phyloP scores from a whole-genome alignment of 1,139 yeast genomes.

The Groenewaldozyma auringiensis region DNA sequence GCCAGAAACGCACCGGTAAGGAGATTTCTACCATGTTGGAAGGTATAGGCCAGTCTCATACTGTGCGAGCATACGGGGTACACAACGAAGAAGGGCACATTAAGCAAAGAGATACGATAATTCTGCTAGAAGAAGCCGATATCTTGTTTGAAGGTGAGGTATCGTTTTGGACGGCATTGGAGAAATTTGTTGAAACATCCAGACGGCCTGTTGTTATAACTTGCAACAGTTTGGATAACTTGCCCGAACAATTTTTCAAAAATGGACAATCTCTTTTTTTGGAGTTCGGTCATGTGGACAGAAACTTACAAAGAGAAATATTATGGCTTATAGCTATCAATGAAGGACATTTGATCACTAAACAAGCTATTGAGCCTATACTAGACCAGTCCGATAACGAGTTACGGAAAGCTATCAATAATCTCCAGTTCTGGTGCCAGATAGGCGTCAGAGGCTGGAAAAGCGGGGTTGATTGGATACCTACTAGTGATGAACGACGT shows the following conservation, averaged over 20 bases:
- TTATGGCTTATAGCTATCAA: constrained; percentile 32
- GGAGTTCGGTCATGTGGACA: constrained; percentile 25
- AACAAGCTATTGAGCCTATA: constrained; percentile 31
- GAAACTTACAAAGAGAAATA: constrained; percentile 24
- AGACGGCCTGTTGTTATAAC: constrained; percentile 77
- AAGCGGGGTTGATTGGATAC: constrained; percentile 29
- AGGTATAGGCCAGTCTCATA: constrained; percentile 79
- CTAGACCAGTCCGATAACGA: constrained; percentile 38
- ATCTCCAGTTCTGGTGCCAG: constrained; percentile 53
- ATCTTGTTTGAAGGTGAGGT: constrained; percentile 70
- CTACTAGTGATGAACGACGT: constrained; percentile 19
- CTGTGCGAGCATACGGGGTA: constrained; percentile 46
- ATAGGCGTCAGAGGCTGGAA: constrained; percentile 30
- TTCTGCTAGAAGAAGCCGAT: constrained; percentile 82
- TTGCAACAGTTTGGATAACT: constrained; percentile 47
- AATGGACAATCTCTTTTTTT: constrained; percentile 20
- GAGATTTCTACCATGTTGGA: constrained; percentile 58
- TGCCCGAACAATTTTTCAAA: constrained; percentile 44
- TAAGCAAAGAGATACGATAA: constrained; percentile 45
- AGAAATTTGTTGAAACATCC: constrained; percentile 54
- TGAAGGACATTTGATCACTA: constrained; percentile 35
- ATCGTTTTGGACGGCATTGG: constrained; percentile 72
- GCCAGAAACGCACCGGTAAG: constrained; percentile 63
- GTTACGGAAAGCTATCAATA: constrained; percentile 47
- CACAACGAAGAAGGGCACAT: constrained; percentile 15